Evolutionary conservation across 2,329 filamentous ascomycete species (phyloP).

Genomic region (Fusarium brevicatenulatum): DNA sequence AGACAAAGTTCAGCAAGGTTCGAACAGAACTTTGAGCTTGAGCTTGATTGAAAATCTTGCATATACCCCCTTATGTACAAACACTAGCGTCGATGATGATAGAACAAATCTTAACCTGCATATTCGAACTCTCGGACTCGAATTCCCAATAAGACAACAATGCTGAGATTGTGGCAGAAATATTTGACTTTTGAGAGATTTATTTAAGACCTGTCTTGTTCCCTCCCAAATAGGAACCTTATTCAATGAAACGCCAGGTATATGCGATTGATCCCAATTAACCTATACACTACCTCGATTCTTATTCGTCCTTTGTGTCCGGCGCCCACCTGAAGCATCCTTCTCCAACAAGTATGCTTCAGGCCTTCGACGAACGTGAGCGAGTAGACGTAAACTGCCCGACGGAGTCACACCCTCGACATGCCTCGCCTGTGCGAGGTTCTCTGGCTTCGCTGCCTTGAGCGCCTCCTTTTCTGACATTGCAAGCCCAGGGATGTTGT

Average conservation of each 20-base stretch:
- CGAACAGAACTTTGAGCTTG: constrained; percentile 24
- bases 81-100: constrained; percentile 4
- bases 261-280: constrained; percentile 5
- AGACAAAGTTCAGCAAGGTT: background rate
- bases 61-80: constrained; percentile 13
- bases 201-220: background rate
- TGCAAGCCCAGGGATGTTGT: constrained; percentile 76
- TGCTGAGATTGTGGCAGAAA: background rate
- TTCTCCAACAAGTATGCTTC: background rate
- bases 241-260: constrained; percentile 9
- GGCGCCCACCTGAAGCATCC: background rate
- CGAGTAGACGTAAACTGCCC: constrained; percentile 69
- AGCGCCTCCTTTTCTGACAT: constrained; percentile 81
- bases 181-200: background rate
- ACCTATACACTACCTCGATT: background rate
- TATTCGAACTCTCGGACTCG: background rate
- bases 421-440: constrained; percentile 85
- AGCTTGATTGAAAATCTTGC: constrained; percentile 3
- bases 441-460: constrained; percentile 78
- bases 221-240: background rate
- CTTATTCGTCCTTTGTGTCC: background rate
- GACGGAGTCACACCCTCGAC: constrained; percentile 81
- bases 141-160: background rate
- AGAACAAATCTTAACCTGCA: constrained; percentile 9
- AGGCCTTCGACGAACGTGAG: constrained; percentile 61